Percentiles rank a stretch among this genome's conserved stretches.
Evolutionary conservation across 2,329 filamentous ascomycete species (phyloP).

Genomic region (Hypoxylon sp.): DNA sequence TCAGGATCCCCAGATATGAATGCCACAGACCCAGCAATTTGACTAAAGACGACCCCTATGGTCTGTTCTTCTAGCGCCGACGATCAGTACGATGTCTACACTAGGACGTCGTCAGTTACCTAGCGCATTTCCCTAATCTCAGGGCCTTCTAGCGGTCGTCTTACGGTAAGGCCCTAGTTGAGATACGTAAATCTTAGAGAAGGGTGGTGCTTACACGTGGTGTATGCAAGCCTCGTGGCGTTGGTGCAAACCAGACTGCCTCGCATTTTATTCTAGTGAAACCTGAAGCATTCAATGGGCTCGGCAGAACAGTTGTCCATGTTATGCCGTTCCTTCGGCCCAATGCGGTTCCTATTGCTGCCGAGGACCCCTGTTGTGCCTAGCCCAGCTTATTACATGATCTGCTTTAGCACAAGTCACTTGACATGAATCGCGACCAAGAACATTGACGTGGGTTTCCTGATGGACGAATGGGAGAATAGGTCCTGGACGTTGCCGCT

Average conservation of each 20-base stretch:
- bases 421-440: conserved; percentile 27
- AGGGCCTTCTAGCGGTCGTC: neutral
- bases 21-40: conserved; percentile 34
- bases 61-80: conserved; percentile 24
- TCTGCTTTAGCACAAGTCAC: conserved; percentile 30
- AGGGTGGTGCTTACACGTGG: neutral
- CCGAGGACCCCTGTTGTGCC: conserved; percentile 32
- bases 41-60: conserved; percentile 27
- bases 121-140: conserved; percentile 6
- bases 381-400: conserved; percentile 27
- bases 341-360: conserved; percentile 30
- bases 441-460: conserved; percentile 17
- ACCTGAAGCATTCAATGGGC: conserved; percentile 32
- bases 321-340: conserved; percentile 35
- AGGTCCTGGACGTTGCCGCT: conserved; percentile 19
- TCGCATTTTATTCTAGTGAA: conserved; percentile 21
- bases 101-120: conserved; percentile 8
- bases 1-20: conserved; percentile 33
- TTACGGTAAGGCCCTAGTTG: neutral
- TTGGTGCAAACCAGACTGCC: conserved; percentile 16
- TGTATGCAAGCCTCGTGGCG: neutral
- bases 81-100: conserved; percentile 8
- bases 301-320: conserved; percentile 26
- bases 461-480: conserved; percentile 28
- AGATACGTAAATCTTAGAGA: neutral